phyloP scores from a whole-genome alignment of 352 stramenopile genomes.

The Pythium oligandrum region DNA sequence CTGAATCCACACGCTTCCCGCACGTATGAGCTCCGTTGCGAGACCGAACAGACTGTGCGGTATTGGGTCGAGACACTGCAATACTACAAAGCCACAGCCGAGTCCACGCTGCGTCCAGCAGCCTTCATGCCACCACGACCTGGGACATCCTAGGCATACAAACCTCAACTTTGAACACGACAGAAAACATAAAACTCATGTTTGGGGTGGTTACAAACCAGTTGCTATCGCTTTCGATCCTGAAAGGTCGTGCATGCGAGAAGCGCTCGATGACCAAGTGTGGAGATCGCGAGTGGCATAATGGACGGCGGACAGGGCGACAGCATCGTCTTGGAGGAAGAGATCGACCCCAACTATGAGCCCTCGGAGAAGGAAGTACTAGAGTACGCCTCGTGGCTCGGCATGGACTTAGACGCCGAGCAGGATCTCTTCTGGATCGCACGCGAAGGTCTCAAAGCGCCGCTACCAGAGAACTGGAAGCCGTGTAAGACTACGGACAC shows the following conservation, averaged over 20 bases:
- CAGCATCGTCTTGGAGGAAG: slow-evolving; percentile 91
- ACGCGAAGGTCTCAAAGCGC: slow-evolving; percentile 90
- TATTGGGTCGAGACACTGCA: slow-evolving; percentile 73
- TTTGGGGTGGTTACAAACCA: too few species aligned
- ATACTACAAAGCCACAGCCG: slow-evolving; percentile 51
- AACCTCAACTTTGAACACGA: too few species aligned
- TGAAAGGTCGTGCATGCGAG: too few species aligned
- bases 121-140: too few species aligned
- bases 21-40: slow-evolving; percentile 66
- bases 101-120: slow-evolving; percentile 3
- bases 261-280: too few species aligned
- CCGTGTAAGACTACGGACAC: slow-evolving; percentile 94
- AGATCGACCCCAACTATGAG: slow-evolving; percentile 95
- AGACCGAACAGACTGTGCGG: slow-evolving; percentile 43
- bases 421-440: slow-evolving; percentile 93
- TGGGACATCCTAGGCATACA: too few species aligned
- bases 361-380: slow-evolving; percentile 88
- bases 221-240: too few species aligned
- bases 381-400: slow-evolving; percentile 95
- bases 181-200: too few species aligned
- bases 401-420: slow-evolving; percentile 91
- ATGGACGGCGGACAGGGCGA: slow-evolving; percentile 20
- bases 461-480: slow-evolving; percentile 94
- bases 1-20: slow-evolving; percentile 50
- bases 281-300: too few species aligned